Evolutionary conservation across 768 basidiomycete species (phyloP).

Genomic region (Naganishia vishniacii): DNA sequence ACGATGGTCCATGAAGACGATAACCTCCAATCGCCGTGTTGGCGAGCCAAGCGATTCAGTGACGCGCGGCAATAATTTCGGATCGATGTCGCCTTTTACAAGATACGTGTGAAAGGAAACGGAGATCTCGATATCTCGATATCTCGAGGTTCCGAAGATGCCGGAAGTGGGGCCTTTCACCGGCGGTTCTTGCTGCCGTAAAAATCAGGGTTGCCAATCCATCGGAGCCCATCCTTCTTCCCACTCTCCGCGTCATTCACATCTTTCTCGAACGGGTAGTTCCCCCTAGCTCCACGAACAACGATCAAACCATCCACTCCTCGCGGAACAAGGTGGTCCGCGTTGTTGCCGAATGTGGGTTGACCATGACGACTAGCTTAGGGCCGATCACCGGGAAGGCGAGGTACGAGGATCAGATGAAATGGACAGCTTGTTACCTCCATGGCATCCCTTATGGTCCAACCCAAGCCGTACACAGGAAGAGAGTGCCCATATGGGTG

Average conservation of each 20-base stretch:
- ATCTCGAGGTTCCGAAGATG: conserved; percentile 4
- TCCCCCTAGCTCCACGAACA: not conserved
- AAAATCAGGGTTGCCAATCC: not conserved
- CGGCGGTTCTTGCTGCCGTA: too few relatives aligned
- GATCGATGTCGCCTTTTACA: not conserved
- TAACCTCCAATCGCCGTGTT: not conserved
- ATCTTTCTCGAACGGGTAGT: not conserved
- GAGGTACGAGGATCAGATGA: not conserved
- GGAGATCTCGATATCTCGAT: not conserved
- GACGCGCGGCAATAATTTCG: not conserved
- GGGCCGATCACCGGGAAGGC: not conserved
- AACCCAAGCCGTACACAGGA: not conserved
- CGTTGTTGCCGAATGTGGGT: not conserved
- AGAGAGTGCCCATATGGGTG: not conserved
- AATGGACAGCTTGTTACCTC: too few relatives aligned
- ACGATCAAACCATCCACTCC: not conserved
- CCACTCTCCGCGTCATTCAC: not conserved
- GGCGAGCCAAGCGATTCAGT: not conserved
- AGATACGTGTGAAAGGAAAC: too few relatives aligned
- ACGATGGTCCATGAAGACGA: conserved; percentile 2
- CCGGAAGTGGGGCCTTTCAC: too few relatives aligned
- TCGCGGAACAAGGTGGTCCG: not conserved
- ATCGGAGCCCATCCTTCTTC: not conserved
- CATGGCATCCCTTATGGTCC: too few relatives aligned
- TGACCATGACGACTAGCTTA: not conserved